Base-by-base conservation (phyloP, 352 stramenopile species). In the Elongisporangium prolatum region DNA sequence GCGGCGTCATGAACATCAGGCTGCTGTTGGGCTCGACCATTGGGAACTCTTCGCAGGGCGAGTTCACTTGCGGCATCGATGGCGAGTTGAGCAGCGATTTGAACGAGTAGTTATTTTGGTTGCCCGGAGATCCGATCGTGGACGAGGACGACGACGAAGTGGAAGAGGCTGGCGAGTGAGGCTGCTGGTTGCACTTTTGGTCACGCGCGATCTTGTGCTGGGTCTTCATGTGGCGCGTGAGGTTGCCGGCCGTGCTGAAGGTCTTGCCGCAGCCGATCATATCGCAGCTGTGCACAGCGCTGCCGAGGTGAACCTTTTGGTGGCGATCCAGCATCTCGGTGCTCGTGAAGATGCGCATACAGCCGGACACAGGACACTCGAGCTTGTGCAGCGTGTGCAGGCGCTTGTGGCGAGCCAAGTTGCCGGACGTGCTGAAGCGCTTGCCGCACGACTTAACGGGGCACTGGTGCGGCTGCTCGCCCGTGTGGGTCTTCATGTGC, bases 401-500 rank as follows among this genome's bases (percentile, higher is more conserved):
- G 25, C 81, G 80, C 48, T 77, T 72, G 67, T 89, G 80, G 24
- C 79, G 72, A n/a, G 80, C 72, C 22, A 90, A 59, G 58, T 89
- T 91, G n/a, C 82, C 79, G 0, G 79, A 87, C 16, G 79, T 89
- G 54, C 69, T 89, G 37, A 91, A 93, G 5, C 74, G 72, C 71
- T 88, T 88, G 58, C 66, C 65, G 58, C 84, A 93, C 24, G 59
- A 66, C 14, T 53, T 50, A n/a, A 78, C 63, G 18, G 79, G 74
- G 49, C 81, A 89, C 22, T 71, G 50, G 56, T 89, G 77, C 4
- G 83, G 80, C 59, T 89, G 77, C 65, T 90, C 80, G 16, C 82
- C 82, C 53, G 80, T 90, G 71, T 91, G 82, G 48, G 80, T 92
- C 70, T 89, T 89, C 54, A 87, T 74, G 60, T 92, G 82, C 52